These are phyloP conservation scores for Cucurbita argyrosperma DNA, from an alignment of 306 rosid species.

Conservation along the genomic window DNA sequence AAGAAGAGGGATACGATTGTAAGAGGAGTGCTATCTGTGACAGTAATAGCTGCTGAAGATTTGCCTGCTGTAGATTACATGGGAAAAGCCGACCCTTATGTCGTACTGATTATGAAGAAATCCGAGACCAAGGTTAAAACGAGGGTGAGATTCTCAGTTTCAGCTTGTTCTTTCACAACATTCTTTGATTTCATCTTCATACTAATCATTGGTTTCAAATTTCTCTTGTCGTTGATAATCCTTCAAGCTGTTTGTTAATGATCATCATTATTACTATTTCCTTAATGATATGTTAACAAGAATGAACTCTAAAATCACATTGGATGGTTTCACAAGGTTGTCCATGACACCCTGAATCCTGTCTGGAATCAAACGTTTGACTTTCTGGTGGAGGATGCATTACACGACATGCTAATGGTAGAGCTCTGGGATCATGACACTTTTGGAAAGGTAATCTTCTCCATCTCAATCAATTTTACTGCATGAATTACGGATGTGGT, in stretches of 20 bases:
- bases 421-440: slow-evolving; percentile 95
- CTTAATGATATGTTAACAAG: neutral
- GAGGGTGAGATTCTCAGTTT: slow-evolving; percentile 49
- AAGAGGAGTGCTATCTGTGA: slow-evolving; percentile 80
- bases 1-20: slow-evolving; percentile 60
- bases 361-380: slow-evolving; percentile 94
- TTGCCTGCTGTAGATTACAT: slow-evolving; percentile 61
- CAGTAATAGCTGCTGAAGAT: slow-evolving; percentile 81
- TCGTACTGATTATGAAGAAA: slow-evolving; percentile 60
- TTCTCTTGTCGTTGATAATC: neutral
- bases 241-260: neutral
- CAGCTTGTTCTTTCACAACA: neutral
- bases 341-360: slow-evolving; percentile 66
- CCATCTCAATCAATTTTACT: neutral
- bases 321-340: slow-evolving; percentile 38
- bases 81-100: slow-evolving; percentile 96
- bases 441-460: slow-evolving; percentile 65
- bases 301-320: neutral
- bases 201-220: neutral
- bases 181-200: neutral
- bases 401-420: slow-evolving; percentile 64
- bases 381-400: slow-evolving; percentile 89
- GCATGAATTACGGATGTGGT: neutral
- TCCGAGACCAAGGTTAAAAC: slow-evolving; percentile 57
- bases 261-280: neutral